Evolutionary conservation across 176 grass and related monocot species (phyloP), one percentile per base, ranked within the genome.

Genomic region (Bromus sterilis): DNA sequence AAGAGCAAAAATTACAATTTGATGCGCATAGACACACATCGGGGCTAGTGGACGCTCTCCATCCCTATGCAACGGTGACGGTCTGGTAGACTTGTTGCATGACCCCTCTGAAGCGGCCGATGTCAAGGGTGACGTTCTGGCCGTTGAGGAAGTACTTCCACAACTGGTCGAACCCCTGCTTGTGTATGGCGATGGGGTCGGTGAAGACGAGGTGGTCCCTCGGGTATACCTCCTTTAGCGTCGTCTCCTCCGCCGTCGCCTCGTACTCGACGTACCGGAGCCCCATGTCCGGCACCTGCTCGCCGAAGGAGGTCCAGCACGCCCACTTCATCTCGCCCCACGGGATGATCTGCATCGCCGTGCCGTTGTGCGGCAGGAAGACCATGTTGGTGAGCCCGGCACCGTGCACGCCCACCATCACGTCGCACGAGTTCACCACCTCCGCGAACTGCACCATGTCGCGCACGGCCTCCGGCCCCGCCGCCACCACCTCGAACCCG

Each of bases 211-310:
- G 71, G 63, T 89, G 71, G 13, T 91, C 88, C 53, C 77, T 86
- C 0, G 86, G 76, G 73, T 97, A 93, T 67, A 21, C 74, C 3
- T 97, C 77, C 29, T 73, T 87, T 26, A 97, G 88, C 28, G 86
- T 91, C 11, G 90, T 97, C 82, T 97, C 94, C 7, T 93, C 80
- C 3, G 87, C 86, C 2, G 56, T 65, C 1, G 66, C 90, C 87
- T 93, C 91, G 75, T 97, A 97, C 21, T 97, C 84, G 64, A 88
- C 79, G 71, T 97, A 97, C 5, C 56, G 90, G 26, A 97, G 80
- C 15, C 82, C 87, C 91, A 93, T 93, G 16, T 51, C 89, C 4
- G 77, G 32, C 35, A 66, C 81, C 0, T 91, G 91, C 1, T 87
- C 56, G 7, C 91, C 94, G 20, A 78, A 97, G 66, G 82, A 69